phyloP scores from a whole-genome alignment of 345 rosid species.

The Hypericum perforatum region DNA sequence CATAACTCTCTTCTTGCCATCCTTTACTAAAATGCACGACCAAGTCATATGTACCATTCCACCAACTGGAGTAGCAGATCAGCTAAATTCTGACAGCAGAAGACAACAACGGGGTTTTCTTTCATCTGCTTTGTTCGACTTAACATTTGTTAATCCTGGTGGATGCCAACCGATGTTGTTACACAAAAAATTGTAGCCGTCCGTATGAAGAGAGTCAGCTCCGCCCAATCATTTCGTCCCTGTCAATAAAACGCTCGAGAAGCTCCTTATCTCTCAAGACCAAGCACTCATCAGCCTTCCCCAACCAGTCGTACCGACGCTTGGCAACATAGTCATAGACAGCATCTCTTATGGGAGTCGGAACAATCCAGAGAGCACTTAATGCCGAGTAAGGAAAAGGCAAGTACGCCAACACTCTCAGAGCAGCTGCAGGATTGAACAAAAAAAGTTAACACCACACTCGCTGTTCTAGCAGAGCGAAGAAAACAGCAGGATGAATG shows the following conservation, averaged over 20 bases:
- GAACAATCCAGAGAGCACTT: constrained; percentile 44
- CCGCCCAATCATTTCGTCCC: constrained; percentile 42
- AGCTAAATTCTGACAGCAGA: too few relatives aligned
- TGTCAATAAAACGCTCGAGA: constrained; percentile 69
- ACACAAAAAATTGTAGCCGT: too few relatives aligned
- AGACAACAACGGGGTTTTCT: too few relatives aligned
- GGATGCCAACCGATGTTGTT: too few relatives aligned
- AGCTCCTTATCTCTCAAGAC: constrained; percentile 57
- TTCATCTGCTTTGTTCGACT: too few relatives aligned
- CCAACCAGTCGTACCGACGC: constrained; percentile 66
- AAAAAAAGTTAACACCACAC: not conserved
- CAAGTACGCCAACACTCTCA: constrained; percentile 58
- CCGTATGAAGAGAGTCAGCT: too few relatives aligned
- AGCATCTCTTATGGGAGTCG: constrained; percentile 60
- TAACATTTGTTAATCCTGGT: too few relatives aligned
- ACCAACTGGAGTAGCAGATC: too few relatives aligned
- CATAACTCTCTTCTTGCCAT: too few relatives aligned
- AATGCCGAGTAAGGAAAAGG: constrained; percentile 72
- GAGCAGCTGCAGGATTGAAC: constrained; percentile 52
- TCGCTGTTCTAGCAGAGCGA: not conserved
- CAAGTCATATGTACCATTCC: too few relatives aligned
- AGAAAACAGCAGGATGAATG: not conserved
- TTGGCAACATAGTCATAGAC: constrained; percentile 71
- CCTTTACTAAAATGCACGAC: too few relatives aligned
- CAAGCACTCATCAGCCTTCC: constrained; percentile 60